A percentile compares a stretch with the other conserved stretches of the same genome.
phyloP scores from a whole-genome alignment of 1,284 basidiomycete genomes.

The Mycena citricolor region DNA sequence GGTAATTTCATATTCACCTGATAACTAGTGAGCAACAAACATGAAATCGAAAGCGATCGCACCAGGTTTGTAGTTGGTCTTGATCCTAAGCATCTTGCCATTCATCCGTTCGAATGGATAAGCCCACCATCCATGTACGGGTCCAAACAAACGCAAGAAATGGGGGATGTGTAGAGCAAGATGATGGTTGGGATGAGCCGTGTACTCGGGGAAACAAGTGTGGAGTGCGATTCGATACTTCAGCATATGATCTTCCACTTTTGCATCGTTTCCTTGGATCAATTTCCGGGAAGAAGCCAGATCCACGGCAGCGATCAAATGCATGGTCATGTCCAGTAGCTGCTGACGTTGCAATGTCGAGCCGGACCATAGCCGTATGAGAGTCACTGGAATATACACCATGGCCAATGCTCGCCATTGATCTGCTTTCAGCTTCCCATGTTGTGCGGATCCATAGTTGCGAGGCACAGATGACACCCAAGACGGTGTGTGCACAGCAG shows the following conservation, averaged over 20 bases:
- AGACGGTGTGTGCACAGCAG: constrained; percentile 1
- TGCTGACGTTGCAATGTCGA: neutral
- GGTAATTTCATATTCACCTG: neutral
- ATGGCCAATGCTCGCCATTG: constrained; percentile 3
- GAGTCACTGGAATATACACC: constrained; percentile 3
- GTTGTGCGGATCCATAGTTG: neutral
- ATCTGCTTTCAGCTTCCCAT: constrained; percentile 10
- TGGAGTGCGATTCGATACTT: neutral
- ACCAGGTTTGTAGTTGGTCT: constrained; percentile 2
- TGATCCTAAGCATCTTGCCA: constrained; percentile 1
- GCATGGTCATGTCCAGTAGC: constrained; percentile 5
- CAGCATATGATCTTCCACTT: no score
- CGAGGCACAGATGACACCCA: constrained; percentile 9
- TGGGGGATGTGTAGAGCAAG: constrained; percentile 32
- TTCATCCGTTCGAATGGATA: constrained; percentile 2
- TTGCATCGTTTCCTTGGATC: no score
- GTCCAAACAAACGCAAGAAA: constrained; percentile 30
- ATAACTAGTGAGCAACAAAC: no score
- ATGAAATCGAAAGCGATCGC: neutral
- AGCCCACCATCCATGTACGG: constrained; percentile 13
- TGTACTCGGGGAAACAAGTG: neutral
- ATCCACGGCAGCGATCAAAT: constrained; percentile 6
- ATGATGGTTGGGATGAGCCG: constrained; percentile 23
- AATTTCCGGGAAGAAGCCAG: neutral
- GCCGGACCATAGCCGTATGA: constrained; percentile 4